Conservation (phyloP, 345 rosid species). For the Dipteronia dyeriana region DNA sequence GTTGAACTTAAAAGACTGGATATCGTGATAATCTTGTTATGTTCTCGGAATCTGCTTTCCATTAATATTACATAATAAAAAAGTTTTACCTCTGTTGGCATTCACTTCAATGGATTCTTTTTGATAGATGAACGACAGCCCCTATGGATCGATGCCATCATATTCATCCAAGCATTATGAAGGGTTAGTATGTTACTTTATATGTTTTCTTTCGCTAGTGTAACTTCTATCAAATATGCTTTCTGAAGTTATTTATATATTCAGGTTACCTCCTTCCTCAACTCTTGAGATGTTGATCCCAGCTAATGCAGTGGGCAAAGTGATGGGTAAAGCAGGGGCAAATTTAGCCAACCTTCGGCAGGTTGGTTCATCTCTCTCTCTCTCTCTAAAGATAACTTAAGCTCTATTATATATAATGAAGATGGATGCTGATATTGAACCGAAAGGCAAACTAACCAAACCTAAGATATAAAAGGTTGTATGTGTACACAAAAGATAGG, state of each 20-base stretch:
- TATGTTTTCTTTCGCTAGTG: neutral
- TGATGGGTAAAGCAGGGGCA: conserved; percentile 89
- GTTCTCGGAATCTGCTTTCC: conserved; percentile 2
- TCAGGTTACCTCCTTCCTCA: conserved; percentile 62
- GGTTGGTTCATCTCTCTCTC: conserved; percentile 44
- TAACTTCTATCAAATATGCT: conserved; percentile 6
- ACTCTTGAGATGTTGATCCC: conserved; percentile 80
- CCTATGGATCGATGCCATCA: conserved; percentile 65
- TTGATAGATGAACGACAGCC: conserved; percentile 59
- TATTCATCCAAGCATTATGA: conserved; percentile 72
- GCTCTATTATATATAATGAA: neutral
- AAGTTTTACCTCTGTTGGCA: neutral
- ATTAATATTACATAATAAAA: neutral
- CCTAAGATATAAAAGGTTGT: neutral
- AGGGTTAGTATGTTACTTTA: conserved; percentile 56
- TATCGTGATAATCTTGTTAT: neutral
- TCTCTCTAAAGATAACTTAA: neutral
- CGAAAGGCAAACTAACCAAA: neutral
- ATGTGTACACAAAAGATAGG: neutral
- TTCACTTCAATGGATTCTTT: conserved; percentile 10
- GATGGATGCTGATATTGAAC: neutral
- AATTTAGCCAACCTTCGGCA: conserved; percentile 84
- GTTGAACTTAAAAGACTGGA: neutral
- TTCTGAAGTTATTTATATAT: conserved; percentile 15
- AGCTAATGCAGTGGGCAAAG: conserved; percentile 83